Percentiles rank a stretch among this genome's conserved stretches.
Evolutionary conservation across 2,329 filamentous ascomycete genomes (phyloP).

Genomic region (Sporothrix brasiliensis): DNA sequence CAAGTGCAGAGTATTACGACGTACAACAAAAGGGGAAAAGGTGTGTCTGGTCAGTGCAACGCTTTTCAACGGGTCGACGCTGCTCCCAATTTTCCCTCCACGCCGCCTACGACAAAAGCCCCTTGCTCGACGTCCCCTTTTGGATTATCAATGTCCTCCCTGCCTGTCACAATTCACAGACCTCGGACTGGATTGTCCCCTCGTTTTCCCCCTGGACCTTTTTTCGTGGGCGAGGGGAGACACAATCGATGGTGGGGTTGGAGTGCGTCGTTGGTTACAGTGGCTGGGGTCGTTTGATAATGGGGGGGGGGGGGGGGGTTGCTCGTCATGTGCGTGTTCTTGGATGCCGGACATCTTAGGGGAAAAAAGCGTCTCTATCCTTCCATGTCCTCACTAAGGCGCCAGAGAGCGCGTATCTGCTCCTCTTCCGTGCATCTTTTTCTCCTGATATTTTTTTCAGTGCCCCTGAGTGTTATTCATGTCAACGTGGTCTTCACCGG

Average conservation of each 20-base stretch:
- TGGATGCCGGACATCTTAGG: not conserved
- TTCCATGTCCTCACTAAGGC: not conserved
- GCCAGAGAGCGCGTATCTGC: not conserved
- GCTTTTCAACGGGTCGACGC: conserved; percentile 1
- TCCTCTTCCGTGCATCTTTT: conserved; percentile 4
- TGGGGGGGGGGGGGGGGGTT: not conserved
- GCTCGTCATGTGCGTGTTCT: conserved; percentile 8
- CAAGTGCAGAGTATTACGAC: no score
- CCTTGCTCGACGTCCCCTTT: not conserved
- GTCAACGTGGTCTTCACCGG: conserved; percentile 1
- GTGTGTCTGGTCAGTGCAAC: conserved; percentile 13
- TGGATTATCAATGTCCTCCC: not conserved
- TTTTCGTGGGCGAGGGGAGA: not conserved
- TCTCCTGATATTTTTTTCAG: not conserved
- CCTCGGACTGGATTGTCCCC: not conserved
- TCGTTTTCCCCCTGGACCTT: not conserved
- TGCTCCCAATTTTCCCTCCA: conserved; percentile 14
- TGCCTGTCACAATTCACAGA: conserved; percentile 21
- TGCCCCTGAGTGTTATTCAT: not conserved
- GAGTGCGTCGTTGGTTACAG: not conserved
- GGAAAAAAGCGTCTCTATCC: not conserved
- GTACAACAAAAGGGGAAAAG: not conserved
- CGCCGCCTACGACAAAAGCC: conserved; percentile 15
- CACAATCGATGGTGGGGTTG: conserved; percentile 3
- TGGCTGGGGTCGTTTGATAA: not conserved